Evolutionary conservation across 768 basidiomycete species (phyloP).

Genomic region (Pisolithus tinctorius): DNA sequence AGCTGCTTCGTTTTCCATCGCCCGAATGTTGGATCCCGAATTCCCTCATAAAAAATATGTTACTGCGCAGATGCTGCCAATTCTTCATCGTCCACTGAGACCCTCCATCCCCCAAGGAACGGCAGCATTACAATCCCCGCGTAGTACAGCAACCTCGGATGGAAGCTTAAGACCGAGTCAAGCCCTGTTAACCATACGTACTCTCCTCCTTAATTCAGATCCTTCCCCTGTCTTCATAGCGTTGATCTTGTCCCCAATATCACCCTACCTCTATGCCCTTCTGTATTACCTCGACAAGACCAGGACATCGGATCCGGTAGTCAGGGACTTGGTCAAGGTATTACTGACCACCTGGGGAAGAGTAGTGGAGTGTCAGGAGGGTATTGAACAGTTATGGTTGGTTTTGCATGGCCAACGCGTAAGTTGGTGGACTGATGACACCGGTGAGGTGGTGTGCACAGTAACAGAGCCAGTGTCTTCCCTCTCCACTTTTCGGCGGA

Average conservation of each 20-base stretch:
- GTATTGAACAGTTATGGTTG: slow-evolving; percentile 48
- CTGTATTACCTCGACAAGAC: slow-evolving; percentile 44
- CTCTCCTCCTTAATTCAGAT: slow-evolving; percentile 67
- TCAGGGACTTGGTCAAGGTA: slow-evolving; percentile 53
- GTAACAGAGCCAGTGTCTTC: slow-evolving; percentile 34
- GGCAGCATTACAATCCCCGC: background rate
- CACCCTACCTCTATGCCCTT: slow-evolving; percentile 61
- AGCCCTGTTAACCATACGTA: slow-evolving; percentile 45
- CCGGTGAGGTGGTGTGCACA: slow-evolving; percentile 40
- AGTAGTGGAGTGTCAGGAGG: slow-evolving; percentile 48
- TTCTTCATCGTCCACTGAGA: slow-evolving; percentile 51
- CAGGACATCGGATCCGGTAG: slow-evolving; percentile 57
- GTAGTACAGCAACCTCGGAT: background rate
- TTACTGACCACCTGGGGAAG: slow-evolving; percentile 73
- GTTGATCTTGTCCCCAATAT: slow-evolving; percentile 58
- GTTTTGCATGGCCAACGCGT: slow-evolving; percentile 46
- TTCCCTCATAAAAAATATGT: slow-evolving; percentile 13
- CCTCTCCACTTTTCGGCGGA: background rate
- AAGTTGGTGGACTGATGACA: slow-evolving; percentile 51
- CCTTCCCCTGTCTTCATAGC: slow-evolving; percentile 68
- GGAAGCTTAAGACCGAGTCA: slow-evolving; percentile 25
- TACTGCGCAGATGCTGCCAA: slow-evolving; percentile 34
- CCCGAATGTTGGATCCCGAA: slow-evolving; percentile 49
- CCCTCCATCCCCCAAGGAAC: background rate
- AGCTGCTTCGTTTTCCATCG: slow-evolving; percentile 62